These are phyloP conservation scores for Cryptosporidium felis DNA, from an alignment of 169 alveolate species.

Conservation along the genomic window DNA sequence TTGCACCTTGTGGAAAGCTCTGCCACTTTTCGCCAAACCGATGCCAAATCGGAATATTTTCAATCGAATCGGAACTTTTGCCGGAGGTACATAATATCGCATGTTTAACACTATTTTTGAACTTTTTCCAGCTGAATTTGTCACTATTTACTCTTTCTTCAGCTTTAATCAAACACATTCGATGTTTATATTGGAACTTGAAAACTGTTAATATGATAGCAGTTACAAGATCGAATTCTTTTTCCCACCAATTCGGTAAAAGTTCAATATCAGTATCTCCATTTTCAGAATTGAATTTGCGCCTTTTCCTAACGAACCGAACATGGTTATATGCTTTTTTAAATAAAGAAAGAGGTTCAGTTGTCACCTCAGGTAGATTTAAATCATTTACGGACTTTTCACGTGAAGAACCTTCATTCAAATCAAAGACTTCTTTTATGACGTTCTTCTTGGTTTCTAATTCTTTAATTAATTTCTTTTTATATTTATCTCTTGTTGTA, in stretches of 20 bases:
- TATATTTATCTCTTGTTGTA: background rate
- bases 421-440: background rate
- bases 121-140: background rate
- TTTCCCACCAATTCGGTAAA: constrained; percentile 71
- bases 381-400: background rate
- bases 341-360: constrained; percentile 8
- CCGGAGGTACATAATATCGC: constrained; percentile 3
- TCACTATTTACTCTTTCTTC: constrained; percentile 12
- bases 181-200: constrained; percentile 35
- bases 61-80: background rate
- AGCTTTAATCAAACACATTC: constrained; percentile 18
- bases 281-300: constrained; percentile 64
- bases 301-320: background rate
- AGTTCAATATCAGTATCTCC: constrained; percentile 50
- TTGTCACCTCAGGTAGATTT: background rate
- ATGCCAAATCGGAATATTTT: constrained; percentile 65
- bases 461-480: background rate
- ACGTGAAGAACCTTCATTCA: background rate
- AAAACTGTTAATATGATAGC: constrained; percentile 55
- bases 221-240: constrained; percentile 51
- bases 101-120: background rate
- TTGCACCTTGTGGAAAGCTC: constrained; percentile 71
- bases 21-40: constrained; percentile 68
- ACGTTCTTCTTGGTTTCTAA: background rate
- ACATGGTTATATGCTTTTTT: constrained; percentile 41